A percentile compares a stretch with the other conserved stretches of the same genome.
These are phyloP conservation scores for Eustoma russellianum DNA, from an alignment of 257 asterid species.

Conservation along the genomic window DNA sequence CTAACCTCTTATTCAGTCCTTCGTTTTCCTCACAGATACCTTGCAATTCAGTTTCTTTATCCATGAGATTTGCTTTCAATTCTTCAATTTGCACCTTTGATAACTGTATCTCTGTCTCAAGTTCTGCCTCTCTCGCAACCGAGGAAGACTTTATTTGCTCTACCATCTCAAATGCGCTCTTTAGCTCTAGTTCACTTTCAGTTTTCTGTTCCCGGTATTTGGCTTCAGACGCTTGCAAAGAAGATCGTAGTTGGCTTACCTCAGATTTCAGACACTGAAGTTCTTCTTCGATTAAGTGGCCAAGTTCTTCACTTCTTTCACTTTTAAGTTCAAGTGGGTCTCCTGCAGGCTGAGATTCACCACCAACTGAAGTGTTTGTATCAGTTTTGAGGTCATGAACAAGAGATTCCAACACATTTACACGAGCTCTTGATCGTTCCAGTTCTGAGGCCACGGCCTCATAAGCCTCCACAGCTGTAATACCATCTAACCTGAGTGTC, in stretches of 20 bases:
- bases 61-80: conserved; percentile 74
- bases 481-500: conserved; percentile 45
- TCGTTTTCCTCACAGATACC: conserved; percentile 83
- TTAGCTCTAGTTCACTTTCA: conserved; percentile 29
- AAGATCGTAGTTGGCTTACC: conserved; percentile 38
- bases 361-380: conserved; percentile 5
- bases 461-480: conserved; percentile 37
- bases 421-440: conserved; percentile 57
- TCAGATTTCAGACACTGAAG: conserved; percentile 40
- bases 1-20: conserved; percentile 33
- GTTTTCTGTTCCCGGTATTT: conserved; percentile 47
- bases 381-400: conserved; percentile 46
- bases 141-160: conserved; percentile 47
- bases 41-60: conserved; percentile 80
- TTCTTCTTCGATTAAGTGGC: conserved; percentile 25
- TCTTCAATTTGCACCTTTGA: conserved; percentile 54
- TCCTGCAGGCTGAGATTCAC: conserved; percentile 10
- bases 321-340: neutral
- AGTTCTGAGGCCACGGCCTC: conserved; percentile 46
- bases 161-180: conserved; percentile 42
- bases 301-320: conserved; percentile 2
- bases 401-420: conserved; percentile 42
- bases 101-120: conserved; percentile 34
- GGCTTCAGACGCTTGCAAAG: conserved; percentile 60
- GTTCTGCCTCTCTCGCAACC: conserved; percentile 39